Conservation (phyloP, 495 filamentous ascomycete genomes). For the Staphylotrichum tortipilum region DNA sequence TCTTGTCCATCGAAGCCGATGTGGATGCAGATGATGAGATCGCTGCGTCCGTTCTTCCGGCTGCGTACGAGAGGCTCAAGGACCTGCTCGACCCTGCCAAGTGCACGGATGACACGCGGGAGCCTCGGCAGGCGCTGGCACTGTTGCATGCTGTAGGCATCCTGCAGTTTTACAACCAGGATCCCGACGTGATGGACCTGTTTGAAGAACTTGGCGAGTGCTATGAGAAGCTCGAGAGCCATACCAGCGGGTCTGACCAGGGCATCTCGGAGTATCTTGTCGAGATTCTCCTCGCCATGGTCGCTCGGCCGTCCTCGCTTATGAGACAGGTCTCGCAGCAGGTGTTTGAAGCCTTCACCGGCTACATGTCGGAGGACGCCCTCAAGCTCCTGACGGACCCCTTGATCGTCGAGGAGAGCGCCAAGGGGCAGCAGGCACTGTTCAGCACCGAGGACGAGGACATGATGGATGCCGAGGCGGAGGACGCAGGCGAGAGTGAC, state of each 20-base stretch:
- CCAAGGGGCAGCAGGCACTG: conserved; percentile 73
- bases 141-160: conserved; percentile 80
- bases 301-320: conserved; percentile 75
- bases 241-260: conserved; percentile 25
- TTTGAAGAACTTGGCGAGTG: conserved; percentile 32
- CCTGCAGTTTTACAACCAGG: conserved; percentile 80
- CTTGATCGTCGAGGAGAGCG: conserved; percentile 68
- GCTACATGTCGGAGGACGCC: conserved; percentile 58
- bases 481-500: conserved; percentile 23
- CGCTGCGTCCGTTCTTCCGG: conserved; percentile 44
- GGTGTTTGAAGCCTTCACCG: conserved; percentile 73
- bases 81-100: conserved; percentile 56
- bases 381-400: conserved; percentile 67
- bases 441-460: conserved; percentile 68
- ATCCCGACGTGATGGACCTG: conserved; percentile 60
- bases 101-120: conserved; percentile 29
- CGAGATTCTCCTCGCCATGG: conserved; percentile 78
- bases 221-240: conserved; percentile 48
- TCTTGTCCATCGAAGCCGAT: conserved; percentile 38
- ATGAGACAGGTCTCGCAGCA: conserved; percentile 80
- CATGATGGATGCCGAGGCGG: conserved; percentile 34
- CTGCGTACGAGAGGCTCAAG: conserved; percentile 56
- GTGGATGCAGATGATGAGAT: conserved; percentile 56
- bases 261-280: conserved; percentile 68
- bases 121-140: conserved; percentile 52